A percentile compares a stretch with the other conserved stretches of the same genome.
Conservation (phyloP, 1,139 yeast species). For the Taphrina wiesneri region DNA sequence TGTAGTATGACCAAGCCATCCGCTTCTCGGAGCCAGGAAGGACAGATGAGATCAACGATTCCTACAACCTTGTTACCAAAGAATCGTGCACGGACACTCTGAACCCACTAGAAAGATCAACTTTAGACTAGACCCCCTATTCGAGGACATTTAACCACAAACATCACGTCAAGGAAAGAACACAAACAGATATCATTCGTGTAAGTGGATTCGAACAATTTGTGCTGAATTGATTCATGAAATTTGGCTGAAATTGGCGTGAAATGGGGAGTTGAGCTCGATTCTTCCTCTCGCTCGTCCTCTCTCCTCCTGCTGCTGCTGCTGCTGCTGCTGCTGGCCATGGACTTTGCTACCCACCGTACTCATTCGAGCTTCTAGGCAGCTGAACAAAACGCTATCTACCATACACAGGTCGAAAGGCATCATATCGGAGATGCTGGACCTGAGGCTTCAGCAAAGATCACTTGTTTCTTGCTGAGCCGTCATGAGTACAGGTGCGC, state of each 20-base stretch:
- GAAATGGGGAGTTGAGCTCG: neutral
- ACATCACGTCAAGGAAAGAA: too few relatives aligned
- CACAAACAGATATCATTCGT: too few relatives aligned
- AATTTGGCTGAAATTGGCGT: neutral
- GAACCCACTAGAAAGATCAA: slow-evolving; percentile 19
- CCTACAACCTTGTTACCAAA: slow-evolving; percentile 27
- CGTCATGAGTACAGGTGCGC: slow-evolving; percentile 29
- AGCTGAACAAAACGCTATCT: neutral
- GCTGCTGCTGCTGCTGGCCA: too few relatives aligned
- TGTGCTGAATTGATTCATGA: neutral
- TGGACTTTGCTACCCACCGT: too few relatives aligned
- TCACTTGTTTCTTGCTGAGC: neutral
- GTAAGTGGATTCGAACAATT: too few relatives aligned
- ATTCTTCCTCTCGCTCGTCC: neutral
- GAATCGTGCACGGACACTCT: slow-evolving; percentile 29
- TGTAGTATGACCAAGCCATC: slow-evolving; percentile 30
- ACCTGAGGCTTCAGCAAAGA: neutral
- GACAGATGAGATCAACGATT: slow-evolving; percentile 23
- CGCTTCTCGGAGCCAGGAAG: slow-evolving; percentile 17
- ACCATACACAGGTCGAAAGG: neutral
- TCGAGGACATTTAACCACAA: too few relatives aligned
- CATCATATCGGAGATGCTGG: slow-evolving; percentile 3
- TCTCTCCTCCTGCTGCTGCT: neutral
- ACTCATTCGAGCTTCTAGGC: neutral
- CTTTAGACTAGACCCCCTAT: neutral